Base-by-base conservation (phyloP, 371 early-diverging fungal species). In the Nematocida sp. region DNA sequence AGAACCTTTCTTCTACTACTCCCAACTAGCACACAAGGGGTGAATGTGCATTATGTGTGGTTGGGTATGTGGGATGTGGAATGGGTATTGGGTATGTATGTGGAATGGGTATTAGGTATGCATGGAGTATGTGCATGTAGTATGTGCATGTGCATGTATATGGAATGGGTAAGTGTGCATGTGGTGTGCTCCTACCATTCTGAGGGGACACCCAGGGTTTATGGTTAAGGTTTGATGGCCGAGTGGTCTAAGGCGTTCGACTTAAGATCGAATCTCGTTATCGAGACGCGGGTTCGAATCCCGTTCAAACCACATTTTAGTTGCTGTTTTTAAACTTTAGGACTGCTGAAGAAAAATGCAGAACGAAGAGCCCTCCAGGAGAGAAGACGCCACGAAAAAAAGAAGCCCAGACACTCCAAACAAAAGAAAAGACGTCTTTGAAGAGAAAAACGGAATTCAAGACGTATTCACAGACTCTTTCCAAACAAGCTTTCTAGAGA, bases 271-370 rank as follows among this genome's bases (percentile, higher is more conserved):
- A 76, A 37, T 76, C 77, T 76, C 77, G 40, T 13, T 21, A 41
- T 46, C 8, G 77, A 76, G 77, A 67, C 77, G 77, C 67, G 77
- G 77, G 77, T 76, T 76, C 77, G 77, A 76, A 76, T 76, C 77
- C 77, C 77, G 67, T 55, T 66, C 77, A 64, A 76, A 66, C 77
- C 77, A 76, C 23, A 15, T 76, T 76, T 64, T 50, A 21, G 15
- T 49, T 15, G 2, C 25, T 21, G 0, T 3, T 17, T 19, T 67
- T 38, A 55, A 53, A 48, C 34, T 74, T 21, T 21, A 57, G 49
- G 70, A 11, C 48, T 4, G 21, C n/a, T 38, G 29, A 57, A 19
- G 27, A 56, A 40, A 60, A 36, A 62, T 46, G 19, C 43, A 17
- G 7, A 15, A 27, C 27, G 49, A 62, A 43, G 62, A 38, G 37